Evolutionary conservation across 208 protist genomes (phyloP).

Genomic region (Leishmania martiniquensis): DNA sequence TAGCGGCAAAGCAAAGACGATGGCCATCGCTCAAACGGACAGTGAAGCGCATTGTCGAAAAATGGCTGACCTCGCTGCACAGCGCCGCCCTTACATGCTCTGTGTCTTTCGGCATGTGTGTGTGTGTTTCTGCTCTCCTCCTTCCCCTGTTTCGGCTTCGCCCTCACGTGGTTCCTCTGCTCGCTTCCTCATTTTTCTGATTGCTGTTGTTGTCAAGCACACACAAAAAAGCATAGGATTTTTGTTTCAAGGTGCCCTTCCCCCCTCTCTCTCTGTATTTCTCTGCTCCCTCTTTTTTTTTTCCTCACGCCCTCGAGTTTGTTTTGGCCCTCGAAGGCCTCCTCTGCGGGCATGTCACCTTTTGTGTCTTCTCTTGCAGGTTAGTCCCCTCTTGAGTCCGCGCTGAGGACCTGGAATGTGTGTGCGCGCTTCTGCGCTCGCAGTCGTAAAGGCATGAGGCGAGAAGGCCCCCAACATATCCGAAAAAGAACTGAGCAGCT

Average conservation of each 20-base stretch:
- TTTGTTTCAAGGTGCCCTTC: neutral
- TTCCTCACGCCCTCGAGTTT: too few species aligned
- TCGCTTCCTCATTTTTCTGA: neutral
- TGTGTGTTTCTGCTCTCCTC: neutral
- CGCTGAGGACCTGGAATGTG: neutral
- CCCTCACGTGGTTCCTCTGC: neutral
- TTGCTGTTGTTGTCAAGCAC: too few species aligned
- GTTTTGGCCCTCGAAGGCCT: neutral
- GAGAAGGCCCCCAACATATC: neutral
- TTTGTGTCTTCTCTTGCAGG: neutral
- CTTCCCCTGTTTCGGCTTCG: too few species aligned
- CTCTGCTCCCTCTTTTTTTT: slow-evolving; percentile 6
- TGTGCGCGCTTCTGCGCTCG: neutral
- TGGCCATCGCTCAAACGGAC: neutral
- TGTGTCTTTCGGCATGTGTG: neutral
- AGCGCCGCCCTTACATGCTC: neutral
- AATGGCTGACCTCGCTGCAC: too few species aligned
- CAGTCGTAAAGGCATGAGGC: neutral
- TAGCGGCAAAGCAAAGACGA: neutral
- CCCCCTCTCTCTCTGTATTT: neutral
- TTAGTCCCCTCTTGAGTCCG: neutral
- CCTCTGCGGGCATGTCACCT: neutral
- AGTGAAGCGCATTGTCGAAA: neutral
- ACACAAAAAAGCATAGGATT: neutral
- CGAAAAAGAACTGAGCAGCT: neutral